Evolutionary conservation across 371 early-diverging fungal genomes (phyloP).

Genomic region (Paraphysoderma sedebokerense): DNA sequence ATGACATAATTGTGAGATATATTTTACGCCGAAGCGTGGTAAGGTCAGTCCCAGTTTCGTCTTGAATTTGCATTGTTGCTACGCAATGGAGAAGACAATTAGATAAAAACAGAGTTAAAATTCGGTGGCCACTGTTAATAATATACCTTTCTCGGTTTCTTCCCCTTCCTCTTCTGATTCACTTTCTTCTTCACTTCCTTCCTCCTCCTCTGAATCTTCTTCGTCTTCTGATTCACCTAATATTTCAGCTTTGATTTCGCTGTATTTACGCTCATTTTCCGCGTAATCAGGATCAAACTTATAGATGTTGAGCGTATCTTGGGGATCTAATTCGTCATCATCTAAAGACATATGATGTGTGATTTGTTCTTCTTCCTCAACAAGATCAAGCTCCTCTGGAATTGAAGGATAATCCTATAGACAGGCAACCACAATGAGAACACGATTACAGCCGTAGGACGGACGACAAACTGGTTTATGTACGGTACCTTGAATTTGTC

Average conservation of each 20-base stretch:
- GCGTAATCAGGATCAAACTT: conserved; percentile 61
- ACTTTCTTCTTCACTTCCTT: conserved; percentile 25
- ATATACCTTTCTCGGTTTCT: conserved; percentile 10
- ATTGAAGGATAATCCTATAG: conserved; percentile 42
- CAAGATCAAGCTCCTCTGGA: conserved; percentile 70
- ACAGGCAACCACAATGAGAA: not conserved
- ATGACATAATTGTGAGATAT: conserved; percentile 91
- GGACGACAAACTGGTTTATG: not conserved
- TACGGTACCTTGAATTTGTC: conserved; percentile 63
- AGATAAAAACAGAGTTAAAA: not conserved
- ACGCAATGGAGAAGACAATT: conserved; percentile 6
- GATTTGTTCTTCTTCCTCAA: conserved; percentile 91
- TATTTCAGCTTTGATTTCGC: conserved; percentile 64
- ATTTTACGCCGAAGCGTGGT: conserved; percentile 79
- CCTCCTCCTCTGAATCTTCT: conserved; percentile 26
- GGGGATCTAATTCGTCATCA: conserved; percentile 62
- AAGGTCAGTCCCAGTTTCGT: conserved; percentile 75
- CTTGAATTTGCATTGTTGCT: conserved; percentile 56
- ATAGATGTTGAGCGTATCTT: conserved; percentile 75
- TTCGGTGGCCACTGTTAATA: conserved; percentile 1
- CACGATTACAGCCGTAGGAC: not conserved
- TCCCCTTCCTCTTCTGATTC: conserved; percentile 23
- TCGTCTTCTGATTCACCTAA: conserved; percentile 63
- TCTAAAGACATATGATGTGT: conserved; percentile 76
- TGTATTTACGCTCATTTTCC: conserved; percentile 70